Conservation (phyloP, 75 land plant species). For the Pinus taeda region DNA sequence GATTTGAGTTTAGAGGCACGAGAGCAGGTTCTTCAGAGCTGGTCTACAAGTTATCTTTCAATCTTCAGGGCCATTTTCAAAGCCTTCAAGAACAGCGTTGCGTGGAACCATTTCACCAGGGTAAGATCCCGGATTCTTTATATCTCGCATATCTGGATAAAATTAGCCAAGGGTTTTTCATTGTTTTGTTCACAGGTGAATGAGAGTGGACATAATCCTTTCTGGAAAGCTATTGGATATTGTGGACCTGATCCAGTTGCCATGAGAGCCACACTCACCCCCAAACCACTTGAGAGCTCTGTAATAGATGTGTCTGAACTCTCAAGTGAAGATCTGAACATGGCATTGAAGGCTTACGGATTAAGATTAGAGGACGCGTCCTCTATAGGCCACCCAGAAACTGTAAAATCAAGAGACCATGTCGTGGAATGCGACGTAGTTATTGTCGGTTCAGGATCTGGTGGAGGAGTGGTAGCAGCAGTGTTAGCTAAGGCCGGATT, state of each 20-base stretch:
- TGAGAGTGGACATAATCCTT: slow-evolving; percentile 31
- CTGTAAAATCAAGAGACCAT: slow-evolving; percentile 5
- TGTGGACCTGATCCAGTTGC: slow-evolving; percentile 7
- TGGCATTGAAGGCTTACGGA: slow-evolving; percentile 26
- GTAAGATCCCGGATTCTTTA: not conserved
- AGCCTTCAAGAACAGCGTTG: not conserved
- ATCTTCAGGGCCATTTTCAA: slow-evolving; percentile 6
- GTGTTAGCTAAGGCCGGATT: slow-evolving; percentile 60
- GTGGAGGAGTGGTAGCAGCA: slow-evolving; percentile 80
- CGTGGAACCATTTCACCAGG: slow-evolving; percentile 9
- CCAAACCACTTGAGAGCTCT: slow-evolving; percentile 40
- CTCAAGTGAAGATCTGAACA: slow-evolving; percentile 20
- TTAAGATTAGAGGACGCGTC: slow-evolving; percentile 15
- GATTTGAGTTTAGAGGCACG: not conserved
- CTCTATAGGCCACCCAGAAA: slow-evolving; percentile 9
- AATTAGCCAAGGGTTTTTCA: not conserved
- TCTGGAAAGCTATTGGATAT: slow-evolving; percentile 58
- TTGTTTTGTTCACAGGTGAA: slow-evolving; percentile 23
- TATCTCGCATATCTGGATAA: not conserved
- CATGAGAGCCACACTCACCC: not conserved
- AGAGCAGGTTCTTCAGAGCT: slow-evolving; percentile 5
- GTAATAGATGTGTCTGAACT: slow-evolving; percentile 32
- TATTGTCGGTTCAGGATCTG: slow-evolving; percentile 77
- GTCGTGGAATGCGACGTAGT: slow-evolving; percentile 71
- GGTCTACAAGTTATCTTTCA: not conserved